Conservation (phyloP, 805 yeast species). For the Pichia ethanolica region DNA sequence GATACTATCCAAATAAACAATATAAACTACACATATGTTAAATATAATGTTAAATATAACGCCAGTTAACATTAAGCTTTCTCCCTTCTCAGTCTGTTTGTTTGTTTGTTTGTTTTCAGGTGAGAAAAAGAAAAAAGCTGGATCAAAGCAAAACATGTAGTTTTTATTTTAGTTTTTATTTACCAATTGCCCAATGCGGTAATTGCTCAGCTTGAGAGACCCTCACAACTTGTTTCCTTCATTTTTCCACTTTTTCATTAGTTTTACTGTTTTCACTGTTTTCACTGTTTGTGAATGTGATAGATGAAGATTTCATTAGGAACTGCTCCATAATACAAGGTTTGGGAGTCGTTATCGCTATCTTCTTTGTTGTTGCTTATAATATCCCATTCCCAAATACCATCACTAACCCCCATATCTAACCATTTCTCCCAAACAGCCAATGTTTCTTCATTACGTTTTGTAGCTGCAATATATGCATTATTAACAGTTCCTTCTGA, state of each 20-base stretch:
- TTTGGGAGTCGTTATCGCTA: no score
- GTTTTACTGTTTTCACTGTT: background rate
- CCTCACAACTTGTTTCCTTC: background rate
- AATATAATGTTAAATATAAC: no score
- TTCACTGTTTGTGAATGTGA: background rate
- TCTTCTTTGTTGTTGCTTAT: slow-evolving; percentile 1
- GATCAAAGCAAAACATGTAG: no score
- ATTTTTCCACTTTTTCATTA: no score
- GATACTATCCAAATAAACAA: no score
- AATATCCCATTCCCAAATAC: slow-evolving; percentile 23
- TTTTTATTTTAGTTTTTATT: background rate
- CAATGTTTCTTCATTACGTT: slow-evolving; percentile 53
- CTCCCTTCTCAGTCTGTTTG: no score
- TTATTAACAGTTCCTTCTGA: slow-evolving; percentile 16
- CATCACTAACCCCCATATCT: slow-evolving; percentile 17
- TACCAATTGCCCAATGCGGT: slow-evolving; percentile 2
- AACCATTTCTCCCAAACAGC: slow-evolving; percentile 35
- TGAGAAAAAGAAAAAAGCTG: no score
- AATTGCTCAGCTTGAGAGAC: no score
- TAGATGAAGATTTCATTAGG: background rate
- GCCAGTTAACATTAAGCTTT: no score
- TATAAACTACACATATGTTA: no score
- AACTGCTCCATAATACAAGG: background rate
- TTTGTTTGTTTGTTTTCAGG: no score
- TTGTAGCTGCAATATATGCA: slow-evolving; percentile 59